Percentiles rank a stretch among this genome's conserved stretches.
Evolutionary conservation across 2,329 filamentous ascomycete genomes (phyloP).

Genomic region (Cytospora piceicola): DNA sequence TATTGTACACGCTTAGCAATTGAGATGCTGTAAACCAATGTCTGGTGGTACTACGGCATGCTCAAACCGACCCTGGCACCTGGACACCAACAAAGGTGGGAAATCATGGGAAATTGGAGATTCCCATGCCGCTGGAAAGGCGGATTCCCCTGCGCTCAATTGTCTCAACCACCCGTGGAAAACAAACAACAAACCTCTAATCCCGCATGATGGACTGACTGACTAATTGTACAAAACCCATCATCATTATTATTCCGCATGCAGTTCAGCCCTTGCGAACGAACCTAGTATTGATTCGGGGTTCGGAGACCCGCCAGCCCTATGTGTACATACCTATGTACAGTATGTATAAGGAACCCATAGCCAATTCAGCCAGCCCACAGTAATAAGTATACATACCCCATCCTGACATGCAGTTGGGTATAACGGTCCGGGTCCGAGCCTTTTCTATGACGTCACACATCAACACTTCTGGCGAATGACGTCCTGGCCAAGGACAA

Average conservation of each 20-base stretch:
- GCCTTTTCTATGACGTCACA: background rate
- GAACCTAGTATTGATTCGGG: no score
- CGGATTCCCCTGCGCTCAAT: background rate
- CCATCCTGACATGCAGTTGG: no score
- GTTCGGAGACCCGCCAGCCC: background rate
- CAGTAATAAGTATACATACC: background rate
- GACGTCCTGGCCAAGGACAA: background rate
- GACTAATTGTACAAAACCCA: no score
- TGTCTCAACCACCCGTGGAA: background rate
- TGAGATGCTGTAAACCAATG: no score
- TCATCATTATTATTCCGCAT: background rate
- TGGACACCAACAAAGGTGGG: background rate
- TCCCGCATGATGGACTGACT: no score
- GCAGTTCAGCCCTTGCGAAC: background rate
- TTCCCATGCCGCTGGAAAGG: constrained; percentile 11
- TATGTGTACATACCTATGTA: background rate
- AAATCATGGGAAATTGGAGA: constrained; percentile 11
- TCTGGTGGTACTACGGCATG: constrained; percentile 2
- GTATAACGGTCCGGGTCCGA: background rate
- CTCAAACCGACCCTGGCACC: constrained; percentile 1
- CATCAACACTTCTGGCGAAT: background rate
- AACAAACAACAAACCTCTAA: no score
- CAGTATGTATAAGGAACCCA: no score
- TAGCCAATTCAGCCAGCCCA: background rate
- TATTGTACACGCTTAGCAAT: no score